Conservation (phyloP, 768 basidiomycete species). For the Dentipellis sp. region DNA sequence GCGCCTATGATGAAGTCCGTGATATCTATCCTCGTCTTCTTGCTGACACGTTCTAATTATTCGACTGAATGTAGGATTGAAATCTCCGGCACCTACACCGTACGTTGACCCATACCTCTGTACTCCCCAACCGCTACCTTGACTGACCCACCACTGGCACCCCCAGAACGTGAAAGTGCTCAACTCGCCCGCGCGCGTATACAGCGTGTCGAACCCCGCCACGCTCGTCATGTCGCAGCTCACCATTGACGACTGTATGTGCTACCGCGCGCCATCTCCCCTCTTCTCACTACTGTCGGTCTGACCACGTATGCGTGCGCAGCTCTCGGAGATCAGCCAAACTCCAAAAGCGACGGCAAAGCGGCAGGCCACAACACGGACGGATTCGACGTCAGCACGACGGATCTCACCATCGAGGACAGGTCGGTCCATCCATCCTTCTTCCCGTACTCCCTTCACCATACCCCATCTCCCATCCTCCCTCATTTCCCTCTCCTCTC, state of each 20-base stretch:
- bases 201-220: constrained; percentile 21
- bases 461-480: not conserved
- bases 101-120: constrained; percentile 10
- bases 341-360: constrained; percentile 37
- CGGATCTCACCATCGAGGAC: constrained; percentile 19
- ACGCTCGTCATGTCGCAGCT: constrained; percentile 33
- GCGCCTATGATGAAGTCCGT: constrained; percentile 33
- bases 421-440: constrained; percentile 5
- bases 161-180: constrained; percentile 26
- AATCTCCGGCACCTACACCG: constrained; percentile 31
- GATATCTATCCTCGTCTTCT: not conserved
- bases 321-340: constrained; percentile 46
- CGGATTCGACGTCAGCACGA: constrained; percentile 22
- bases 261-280: not conserved
- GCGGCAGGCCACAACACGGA: constrained; percentile 38
- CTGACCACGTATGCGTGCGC: not conserved
- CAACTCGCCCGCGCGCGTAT: constrained; percentile 30
- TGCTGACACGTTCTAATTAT: not conserved
- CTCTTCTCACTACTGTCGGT: not conserved
- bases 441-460: too few species aligned
- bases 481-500: not conserved
- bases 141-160: not conserved
- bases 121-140: not conserved
- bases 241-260: constrained; percentile 46
- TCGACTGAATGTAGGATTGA: constrained; percentile 20